Conservation (phyloP, 1,284 basidiomycete genomes). For the Ganoderma lucidum region DNA sequence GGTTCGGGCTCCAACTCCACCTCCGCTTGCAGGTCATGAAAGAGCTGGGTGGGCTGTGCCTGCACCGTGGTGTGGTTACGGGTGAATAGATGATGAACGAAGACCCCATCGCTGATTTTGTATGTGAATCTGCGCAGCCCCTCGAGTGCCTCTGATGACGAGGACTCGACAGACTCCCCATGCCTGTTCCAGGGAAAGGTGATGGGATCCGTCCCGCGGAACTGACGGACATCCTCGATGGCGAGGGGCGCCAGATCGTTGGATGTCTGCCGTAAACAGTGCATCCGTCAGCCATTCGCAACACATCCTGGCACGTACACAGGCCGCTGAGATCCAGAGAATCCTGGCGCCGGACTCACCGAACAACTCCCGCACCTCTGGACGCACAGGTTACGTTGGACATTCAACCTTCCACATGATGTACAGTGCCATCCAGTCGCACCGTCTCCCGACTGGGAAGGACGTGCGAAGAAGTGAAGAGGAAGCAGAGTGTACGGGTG, state of each 20-base stretch:
- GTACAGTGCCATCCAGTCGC: constrained; percentile 47
- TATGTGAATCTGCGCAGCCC: constrained; percentile 44
- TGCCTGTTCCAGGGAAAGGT: constrained; percentile 40
- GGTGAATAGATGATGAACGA: constrained; percentile 49
- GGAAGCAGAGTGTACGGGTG: constrained; percentile 45
- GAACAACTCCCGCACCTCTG: constrained; percentile 46
- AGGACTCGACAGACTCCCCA: constrained; percentile 34
- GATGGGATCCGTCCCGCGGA: constrained; percentile 37
- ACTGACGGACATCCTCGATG: constrained; percentile 42
- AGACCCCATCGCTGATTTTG: constrained; percentile 32
- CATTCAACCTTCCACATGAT: constrained; percentile 48
- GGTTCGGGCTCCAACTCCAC: constrained; percentile 35
- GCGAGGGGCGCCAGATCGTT: constrained; percentile 36
- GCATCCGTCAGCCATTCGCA: neutral
- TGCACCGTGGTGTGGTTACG: constrained; percentile 46
- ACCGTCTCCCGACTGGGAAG: constrained; percentile 24
- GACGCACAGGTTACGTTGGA: constrained; percentile 45
- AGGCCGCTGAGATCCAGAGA: neutral
- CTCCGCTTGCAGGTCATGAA: constrained; percentile 44
- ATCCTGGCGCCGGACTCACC: constrained; percentile 35
- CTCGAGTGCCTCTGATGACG: constrained; percentile 35
- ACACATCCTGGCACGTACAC: neutral
- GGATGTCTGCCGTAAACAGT: constrained; percentile 27
- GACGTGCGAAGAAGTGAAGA: constrained; percentile 38
- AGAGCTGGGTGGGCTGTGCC: constrained; percentile 40